Base-by-base conservation (phyloP, 352 stramenopile genomes). In the Phytophthora foliorum region DNA sequence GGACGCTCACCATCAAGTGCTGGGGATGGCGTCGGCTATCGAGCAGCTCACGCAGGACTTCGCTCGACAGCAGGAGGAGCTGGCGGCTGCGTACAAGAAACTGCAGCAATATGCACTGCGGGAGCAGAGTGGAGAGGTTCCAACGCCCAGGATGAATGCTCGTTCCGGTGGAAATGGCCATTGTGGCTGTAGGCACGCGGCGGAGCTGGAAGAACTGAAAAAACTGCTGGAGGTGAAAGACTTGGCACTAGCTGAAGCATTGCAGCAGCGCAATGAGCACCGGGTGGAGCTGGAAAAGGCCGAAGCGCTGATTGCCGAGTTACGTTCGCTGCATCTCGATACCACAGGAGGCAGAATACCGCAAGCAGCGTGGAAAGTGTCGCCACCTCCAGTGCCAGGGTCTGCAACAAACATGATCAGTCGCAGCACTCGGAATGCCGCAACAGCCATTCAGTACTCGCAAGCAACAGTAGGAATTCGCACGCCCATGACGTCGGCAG, bases 21-120 rank as follows among this genome's bases (percentile, higher is more conserved):
- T 91, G 17, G 77, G 78, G 44, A 91, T 91, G 81, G 79, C 79
- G n/a, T 46, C 53, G 39, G 85, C 81, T 27, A 89, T 91, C 31
- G 83, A 86, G 55, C 77, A 83, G 41, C 80, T 91, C 68, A 81
- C 75, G 46, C 68, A 75, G 13, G 80, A 91, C 62, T 91, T 88
- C 50, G 79, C 84, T 66, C 62, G 71, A 11, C 72, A 89, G 27
- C 81, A 91, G 56, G 69, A 77, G 21, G 81, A 90, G 46, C 57
- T 91, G 17, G 46, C 78, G 22, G 63, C 69, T 14, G 82, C 81
- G 19, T 91, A 91, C 66, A 78, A 78, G 66, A 82, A 71, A 56
- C 57, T 91, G n/a, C 69, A 86, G 22, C 69, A 84, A 57, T 82
- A 85, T 45, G 36, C 52, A 32, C 21, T 70, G 36, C 29, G 29